Evolutionary conservation across 2,329 filamentous ascomycete genomes (phyloP), one percentile per base, ranked within the genome.

Genomic region (Pseudogymnoascus sp.): DNA sequence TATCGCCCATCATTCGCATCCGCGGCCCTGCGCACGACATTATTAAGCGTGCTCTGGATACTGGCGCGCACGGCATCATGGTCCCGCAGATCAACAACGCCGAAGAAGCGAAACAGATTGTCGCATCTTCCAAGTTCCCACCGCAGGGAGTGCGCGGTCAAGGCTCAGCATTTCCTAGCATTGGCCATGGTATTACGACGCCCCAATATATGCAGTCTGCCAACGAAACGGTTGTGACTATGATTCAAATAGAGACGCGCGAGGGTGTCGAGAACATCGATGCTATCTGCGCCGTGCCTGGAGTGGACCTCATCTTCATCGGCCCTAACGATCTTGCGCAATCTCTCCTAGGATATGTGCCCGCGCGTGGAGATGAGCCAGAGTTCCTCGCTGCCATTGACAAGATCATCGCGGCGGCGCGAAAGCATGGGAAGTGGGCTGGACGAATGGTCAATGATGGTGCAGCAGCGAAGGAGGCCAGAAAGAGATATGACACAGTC

Each of bases 121-220:
- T 76, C n/a, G 75, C 77, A 1, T 69, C 77, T 1, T 71, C 78
- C 65, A 81, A 80, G 66, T 81, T 74, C 63, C 81, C 81, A 1
- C 81, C 80, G 1, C 70, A 73, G 63, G 81, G 80, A 41, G 71
- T 75, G 25, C 78, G 80, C 63, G 80, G 80, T 33, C 80, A 79
- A 62, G 80, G 80, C 35, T 81, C 79, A 7, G 78, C 80, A 31
- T 78, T 81, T 64, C 77, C 79, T 43, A 75, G 77, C 35, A 79
- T 81, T 67, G 74, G 71, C 21, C 77, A 78, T 60, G 75, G 75
- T 14, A 74, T 79, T 8, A 77, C 72, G 5, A 77, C 78, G 18
- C 78, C 77, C 2, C 76, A 81, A 61, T 83, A 83, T 64, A 76
- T 82, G 67, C 74, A 78, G 64, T 75, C 78, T 41, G 80, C 80